Evolutionary conservation across 2,329 filamentous ascomycete genomes (phyloP).

Genomic region (Aspergillus sp.): DNA sequence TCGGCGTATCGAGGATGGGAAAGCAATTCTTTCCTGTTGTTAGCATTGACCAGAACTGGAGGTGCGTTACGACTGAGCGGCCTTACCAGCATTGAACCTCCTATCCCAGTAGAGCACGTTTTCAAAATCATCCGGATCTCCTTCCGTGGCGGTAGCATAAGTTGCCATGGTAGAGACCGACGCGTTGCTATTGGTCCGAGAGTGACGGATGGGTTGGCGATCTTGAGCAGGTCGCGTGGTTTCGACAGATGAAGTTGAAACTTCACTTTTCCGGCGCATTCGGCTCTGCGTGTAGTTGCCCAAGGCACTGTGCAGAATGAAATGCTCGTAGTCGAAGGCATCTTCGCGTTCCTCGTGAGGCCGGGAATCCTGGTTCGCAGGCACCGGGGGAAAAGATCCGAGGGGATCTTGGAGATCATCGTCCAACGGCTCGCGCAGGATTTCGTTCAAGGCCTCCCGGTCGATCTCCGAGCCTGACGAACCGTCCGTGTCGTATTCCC

Average conservation of each 20-base stretch:
- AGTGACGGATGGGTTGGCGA: constrained; percentile 31
- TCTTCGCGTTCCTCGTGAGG: constrained; percentile 93
- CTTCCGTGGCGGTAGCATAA: constrained; percentile 64
- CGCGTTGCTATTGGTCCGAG: constrained; percentile 57
- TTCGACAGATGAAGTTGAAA: constrained; percentile 50
- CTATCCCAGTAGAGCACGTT: constrained; percentile 41
- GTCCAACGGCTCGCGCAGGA: constrained; percentile 50
- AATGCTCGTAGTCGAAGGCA: constrained; percentile 94
- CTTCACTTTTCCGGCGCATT: constrained; percentile 33
- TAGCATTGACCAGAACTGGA: background rate
- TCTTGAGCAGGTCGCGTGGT: constrained; percentile 45
- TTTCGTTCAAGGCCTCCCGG: constrained; percentile 57
- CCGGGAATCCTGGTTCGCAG: constrained; percentile 53
- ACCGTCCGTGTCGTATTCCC: constrained; percentile 32
- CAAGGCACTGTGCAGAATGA: constrained; percentile 90
- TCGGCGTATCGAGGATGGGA: constrained; percentile 20
- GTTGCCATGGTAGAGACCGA: constrained; percentile 62
- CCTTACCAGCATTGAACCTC: constrained; percentile 36
- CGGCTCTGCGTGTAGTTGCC: constrained; percentile 54
- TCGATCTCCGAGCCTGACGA: constrained; percentile 55
- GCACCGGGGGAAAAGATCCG: constrained; percentile 33
- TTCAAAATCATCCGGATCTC: constrained; percentile 42
- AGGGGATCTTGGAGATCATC: constrained; percentile 38
- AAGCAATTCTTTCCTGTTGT: constrained; percentile 24
- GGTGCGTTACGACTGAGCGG: background rate